Evolutionary conservation across 495 filamentous ascomycete species (phyloP).

Genomic region (Penicillium ochrochloron): DNA sequence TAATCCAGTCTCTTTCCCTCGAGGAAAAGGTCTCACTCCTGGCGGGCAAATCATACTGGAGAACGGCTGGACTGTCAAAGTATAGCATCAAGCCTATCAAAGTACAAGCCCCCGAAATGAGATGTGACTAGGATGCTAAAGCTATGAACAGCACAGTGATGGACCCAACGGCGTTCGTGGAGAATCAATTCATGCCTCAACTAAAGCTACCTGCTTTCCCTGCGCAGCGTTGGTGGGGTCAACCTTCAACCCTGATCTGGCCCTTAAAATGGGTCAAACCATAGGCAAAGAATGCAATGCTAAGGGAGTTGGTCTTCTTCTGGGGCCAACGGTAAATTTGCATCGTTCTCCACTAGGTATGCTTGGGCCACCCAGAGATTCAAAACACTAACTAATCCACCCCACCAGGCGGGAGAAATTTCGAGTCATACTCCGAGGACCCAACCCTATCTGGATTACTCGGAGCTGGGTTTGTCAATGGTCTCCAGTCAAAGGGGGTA

Average conservation of each 20-base stretch:
- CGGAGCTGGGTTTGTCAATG: not conserved
- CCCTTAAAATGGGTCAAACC: not conserved
- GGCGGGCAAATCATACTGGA: not conserved
- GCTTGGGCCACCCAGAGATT: no score
- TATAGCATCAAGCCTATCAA: not conserved
- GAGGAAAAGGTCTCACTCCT: conserved; percentile 14
- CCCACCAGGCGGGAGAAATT: not conserved
- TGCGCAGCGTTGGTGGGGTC: not conserved
- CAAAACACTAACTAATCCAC: not conserved
- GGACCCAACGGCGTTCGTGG: not conserved
- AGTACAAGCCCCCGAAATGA: not conserved
- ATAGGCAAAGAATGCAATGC: not conserved
- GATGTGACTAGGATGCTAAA: not conserved
- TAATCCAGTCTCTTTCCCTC: conserved; percentile 6
- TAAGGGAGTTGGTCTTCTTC: not conserved
- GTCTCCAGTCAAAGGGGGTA: not conserved
- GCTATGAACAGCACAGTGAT: not conserved
- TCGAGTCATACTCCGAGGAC: not conserved
- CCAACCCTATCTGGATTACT: not conserved
- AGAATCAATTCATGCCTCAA: not conserved
- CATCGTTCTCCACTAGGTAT: not conserved
- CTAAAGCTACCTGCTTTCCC: not conserved
- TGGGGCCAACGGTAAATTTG: not conserved
- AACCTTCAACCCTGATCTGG: not conserved
- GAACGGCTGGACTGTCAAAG: not conserved